Base-by-base conservation (phyloP, 2,329 filamentous ascomycete genomes). In the Fusarium irregulare region DNA sequence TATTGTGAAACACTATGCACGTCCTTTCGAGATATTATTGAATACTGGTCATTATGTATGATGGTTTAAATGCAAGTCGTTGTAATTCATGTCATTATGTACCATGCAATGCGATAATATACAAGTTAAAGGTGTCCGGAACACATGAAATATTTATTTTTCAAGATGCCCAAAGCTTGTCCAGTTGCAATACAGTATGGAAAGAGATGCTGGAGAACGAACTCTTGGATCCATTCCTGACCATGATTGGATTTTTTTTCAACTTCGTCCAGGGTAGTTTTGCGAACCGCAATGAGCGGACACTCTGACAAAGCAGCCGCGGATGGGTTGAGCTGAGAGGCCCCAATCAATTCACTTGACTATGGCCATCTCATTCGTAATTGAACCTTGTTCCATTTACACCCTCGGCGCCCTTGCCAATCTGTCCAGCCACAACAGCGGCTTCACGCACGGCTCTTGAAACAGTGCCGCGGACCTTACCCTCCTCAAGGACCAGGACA, bases 401-500 rank as follows among this genome's bases (percentile, higher is more conserved):
- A 23, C 75, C 76, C 66, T 81, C 76, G 30, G 78, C 77, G 12
- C 80, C 81, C 66, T 81, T 77, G 47, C 80, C 79, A 46, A 93
- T 80, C 79, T 91, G 86, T 70, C 88, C 88, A 18, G 91, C 91
- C 47, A 93, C 88, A 48, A 89, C 86, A 6, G 91, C 90, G 14
- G 91, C 89, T 78, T 93, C 91, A 56, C 91, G 84, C 16, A 94
- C 87, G 4, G 92, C 91, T 73, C 87, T 87, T 2, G 90, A 85
- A 20, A 94, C 85, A 0, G 86, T 87, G 7, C 90, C 91, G 71
- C 92, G 86, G 10, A 93, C 87, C 11, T 85, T 83, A 12, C 90
- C 91, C 75, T 95, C 92, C 78, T 95, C 92, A 9, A 95, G 81
- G 7, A 91, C 89, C 73, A 93, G 77, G 53, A 94, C 79, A 1